These are phyloP conservation scores for Takakia lepidozioides DNA, from an alignment of 225 moss, liverwort and hornwort species.

Conservation along the genomic window DNA sequence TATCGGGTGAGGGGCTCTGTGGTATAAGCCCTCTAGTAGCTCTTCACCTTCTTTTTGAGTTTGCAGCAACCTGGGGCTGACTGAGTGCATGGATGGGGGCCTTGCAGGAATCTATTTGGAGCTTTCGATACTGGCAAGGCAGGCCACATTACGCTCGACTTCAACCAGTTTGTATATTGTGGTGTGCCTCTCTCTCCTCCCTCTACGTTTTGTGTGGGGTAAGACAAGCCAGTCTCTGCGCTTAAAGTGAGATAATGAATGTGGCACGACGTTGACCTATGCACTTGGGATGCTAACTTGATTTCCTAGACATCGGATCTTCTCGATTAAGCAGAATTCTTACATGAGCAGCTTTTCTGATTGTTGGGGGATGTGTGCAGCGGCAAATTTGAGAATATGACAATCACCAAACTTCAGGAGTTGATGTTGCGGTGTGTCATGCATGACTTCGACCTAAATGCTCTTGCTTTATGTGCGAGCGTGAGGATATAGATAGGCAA, in stretches of 20 bases:
- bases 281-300: too few species aligned
- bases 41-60: neutral
- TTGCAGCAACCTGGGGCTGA: neutral
- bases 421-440: too few species aligned
- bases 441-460: too few species aligned
- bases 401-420: too few species aligned
- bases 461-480: too few species aligned
- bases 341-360: neutral
- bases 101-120: conserved; percentile 70
- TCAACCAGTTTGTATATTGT: conserved; percentile 83
- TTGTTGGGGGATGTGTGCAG: conserved; percentile 22
- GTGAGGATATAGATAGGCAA: too few species aligned
- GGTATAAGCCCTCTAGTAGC: too few species aligned
- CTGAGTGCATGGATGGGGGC: neutral
- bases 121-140: conserved; percentile 68
- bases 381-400: conserved; percentile 52
- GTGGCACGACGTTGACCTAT: too few species aligned
- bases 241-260: too few species aligned
- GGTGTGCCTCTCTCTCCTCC: conserved; percentile 29
- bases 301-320: neutral
- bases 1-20: too few species aligned
- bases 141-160: conserved; percentile 76
- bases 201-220: neutral
- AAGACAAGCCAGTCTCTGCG: too few species aligned
- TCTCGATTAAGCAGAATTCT: too few species aligned